phyloP scores from a whole-genome alignment of 208 protist genomes.

The Leishmania martiniquensis region DNA sequence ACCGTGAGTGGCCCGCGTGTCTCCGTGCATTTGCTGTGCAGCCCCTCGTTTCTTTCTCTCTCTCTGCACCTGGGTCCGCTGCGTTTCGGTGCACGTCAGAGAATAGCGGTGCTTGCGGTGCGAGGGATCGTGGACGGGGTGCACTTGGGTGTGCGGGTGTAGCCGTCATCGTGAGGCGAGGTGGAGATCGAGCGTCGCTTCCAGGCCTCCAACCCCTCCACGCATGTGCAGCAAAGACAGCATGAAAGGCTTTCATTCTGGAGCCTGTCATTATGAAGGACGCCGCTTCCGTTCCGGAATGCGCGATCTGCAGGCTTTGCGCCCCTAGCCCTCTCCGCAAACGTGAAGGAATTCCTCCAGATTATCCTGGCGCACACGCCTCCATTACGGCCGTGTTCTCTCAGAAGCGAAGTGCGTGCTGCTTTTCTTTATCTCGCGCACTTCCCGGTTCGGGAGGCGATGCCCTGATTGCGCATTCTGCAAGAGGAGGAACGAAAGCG shows the following conservation, averaged over 20 bases:
- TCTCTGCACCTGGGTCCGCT: background rate
- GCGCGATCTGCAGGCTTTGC: background rate
- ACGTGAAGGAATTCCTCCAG: too few species aligned
- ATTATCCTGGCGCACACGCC: background rate
- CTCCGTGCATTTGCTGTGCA: background rate
- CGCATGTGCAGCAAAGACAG: background rate
- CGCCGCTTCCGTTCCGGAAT: background rate
- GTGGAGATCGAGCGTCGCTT: background rate
- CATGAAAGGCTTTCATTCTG: background rate
- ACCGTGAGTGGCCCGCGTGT: background rate
- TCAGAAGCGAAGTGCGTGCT: too few species aligned
- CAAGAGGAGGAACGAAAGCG: too few species aligned
- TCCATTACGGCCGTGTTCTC: background rate
- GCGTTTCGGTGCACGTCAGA: background rate
- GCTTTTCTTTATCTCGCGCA: too few species aligned
- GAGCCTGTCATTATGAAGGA: background rate
- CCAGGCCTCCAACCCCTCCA: background rate
- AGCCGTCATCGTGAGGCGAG: background rate
- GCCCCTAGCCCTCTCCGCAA: too few species aligned
- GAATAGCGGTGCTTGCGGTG: background rate
- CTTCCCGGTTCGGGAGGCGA: too few species aligned
- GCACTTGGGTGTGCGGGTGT: background rate
- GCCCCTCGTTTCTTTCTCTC: too few species aligned
- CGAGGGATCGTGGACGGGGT: background rate
- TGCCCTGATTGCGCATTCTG: too few species aligned